These are phyloP conservation scores for Aspergillus sp. DNA, from an alignment of 2,329 filamentous ascomycete species.

Conservation along the genomic window DNA sequence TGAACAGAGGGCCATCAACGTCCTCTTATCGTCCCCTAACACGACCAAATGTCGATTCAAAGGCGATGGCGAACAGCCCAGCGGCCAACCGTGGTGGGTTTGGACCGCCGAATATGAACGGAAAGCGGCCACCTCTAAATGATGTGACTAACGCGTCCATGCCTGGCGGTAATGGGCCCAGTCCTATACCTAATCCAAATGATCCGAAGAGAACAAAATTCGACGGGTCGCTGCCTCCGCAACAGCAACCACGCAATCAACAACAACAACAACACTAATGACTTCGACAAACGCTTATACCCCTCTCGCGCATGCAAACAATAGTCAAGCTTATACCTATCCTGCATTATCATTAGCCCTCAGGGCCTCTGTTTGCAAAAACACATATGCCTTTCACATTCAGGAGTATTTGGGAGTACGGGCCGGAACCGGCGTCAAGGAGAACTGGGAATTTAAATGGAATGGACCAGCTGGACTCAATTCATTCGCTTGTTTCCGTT, in stretches of 20 bases:
- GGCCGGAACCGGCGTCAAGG: neutral
- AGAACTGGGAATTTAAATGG: neutral
- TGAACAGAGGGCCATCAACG: constrained; percentile 35
- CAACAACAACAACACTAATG: constrained; percentile 15
- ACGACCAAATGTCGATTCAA: constrained; percentile 37
- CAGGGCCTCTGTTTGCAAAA: neutral
- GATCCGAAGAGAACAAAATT: constrained; percentile 36
- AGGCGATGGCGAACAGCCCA: constrained; percentile 18
- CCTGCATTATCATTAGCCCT: neutral
- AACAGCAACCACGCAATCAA: constrained; percentile 19
- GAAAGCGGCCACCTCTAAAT: constrained; percentile 45
- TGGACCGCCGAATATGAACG: constrained; percentile 33
- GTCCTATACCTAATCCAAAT: constrained; percentile 23
- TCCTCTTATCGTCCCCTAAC: constrained; percentile 47
- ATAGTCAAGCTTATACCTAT: neutral
- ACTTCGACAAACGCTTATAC: neutral
- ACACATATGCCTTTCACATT: neutral
- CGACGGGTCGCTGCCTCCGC: constrained; percentile 18
- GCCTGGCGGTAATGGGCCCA: constrained; percentile 20
- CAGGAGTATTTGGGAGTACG: constrained; percentile 1
- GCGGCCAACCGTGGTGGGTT: constrained; percentile 20
- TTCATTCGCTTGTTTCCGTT: neutral
- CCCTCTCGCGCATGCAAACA: neutral
- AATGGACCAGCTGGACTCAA: neutral
- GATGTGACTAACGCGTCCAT: constrained; percentile 45